A percentile compares a stretch with the other conserved stretches of the same genome.
phyloP scores from a whole-genome alignment of 1,139 yeast genomes.

The Scheffersomyces titani region DNA sequence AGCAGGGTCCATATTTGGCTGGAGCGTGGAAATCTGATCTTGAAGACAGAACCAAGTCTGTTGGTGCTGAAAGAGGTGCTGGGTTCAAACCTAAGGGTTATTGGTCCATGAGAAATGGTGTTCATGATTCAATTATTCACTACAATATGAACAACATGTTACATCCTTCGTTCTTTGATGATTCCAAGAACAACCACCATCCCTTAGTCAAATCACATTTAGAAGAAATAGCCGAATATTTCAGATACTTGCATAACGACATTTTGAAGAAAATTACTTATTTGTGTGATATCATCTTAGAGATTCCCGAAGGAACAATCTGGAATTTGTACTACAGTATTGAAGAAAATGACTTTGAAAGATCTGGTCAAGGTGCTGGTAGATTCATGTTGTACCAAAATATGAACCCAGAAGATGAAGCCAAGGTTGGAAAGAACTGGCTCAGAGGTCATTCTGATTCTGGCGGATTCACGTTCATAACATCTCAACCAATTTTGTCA shows the following conservation, averaged over 20 bases:
- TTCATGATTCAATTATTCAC: conserved; percentile 28
- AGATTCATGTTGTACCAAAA: conserved; percentile 29
- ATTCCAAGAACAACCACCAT: conserved; percentile 20
- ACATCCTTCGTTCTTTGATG: conserved; percentile 23
- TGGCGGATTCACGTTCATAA: conserved; percentile 25
- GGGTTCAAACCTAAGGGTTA: conserved; percentile 33
- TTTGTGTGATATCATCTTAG: conserved; percentile 29
- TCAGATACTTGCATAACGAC: conserved; percentile 20
- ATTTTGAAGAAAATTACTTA: conserved; percentile 22
- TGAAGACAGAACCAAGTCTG: conserved; percentile 10
- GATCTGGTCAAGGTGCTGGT: conserved; percentile 31
- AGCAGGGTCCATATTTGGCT: conserved; percentile 19
- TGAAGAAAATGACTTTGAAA: conserved; percentile 17
- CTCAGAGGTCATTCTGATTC: conserved; percentile 26
- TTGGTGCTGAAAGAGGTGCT: conserved; percentile 29
- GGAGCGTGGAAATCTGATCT: conserved; percentile 21
- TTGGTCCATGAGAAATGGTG: conserved; percentile 35
- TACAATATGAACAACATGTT: conserved; percentile 28
- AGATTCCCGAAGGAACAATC: conserved; percentile 29
- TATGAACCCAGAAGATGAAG: conserved; percentile 24
- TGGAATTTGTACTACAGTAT: conserved; percentile 30
- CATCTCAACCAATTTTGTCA: conserved; percentile 29
- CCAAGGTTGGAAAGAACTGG: conserved; percentile 16
- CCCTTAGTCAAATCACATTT: conserved; percentile 24
- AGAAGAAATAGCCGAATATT: conserved; percentile 25